A percentile compares a stretch with the other conserved stretches of the same genome.
Evolutionary conservation across 306 rosid genomes (phyloP).

Genomic region (Lathyrus tuberosus): DNA sequence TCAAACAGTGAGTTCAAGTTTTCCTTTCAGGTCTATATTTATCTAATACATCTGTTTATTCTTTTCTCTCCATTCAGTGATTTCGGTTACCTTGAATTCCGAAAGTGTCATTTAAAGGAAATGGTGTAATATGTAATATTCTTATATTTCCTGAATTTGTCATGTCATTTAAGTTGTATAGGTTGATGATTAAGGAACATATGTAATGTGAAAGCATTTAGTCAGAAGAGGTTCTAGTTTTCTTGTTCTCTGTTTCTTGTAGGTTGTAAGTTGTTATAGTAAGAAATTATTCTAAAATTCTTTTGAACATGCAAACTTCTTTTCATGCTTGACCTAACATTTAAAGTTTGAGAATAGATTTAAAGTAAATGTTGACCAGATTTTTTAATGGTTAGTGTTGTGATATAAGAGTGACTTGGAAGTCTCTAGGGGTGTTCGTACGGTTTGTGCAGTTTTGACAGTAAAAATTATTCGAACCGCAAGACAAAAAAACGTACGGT

Average conservation of each 20-base stretch:
- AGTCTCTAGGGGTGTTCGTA: too few relatives aligned
- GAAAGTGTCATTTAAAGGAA: conserved; percentile 32
- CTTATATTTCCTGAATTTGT: conserved; percentile 22
- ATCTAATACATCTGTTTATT: conserved; percentile 23
- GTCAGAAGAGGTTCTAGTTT: conserved; percentile 22
- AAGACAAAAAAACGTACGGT: too few relatives aligned
- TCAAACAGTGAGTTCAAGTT: conserved; percentile 36
- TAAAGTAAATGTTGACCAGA: background rate
- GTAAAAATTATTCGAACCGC: too few relatives aligned
- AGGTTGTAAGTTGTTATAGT: conserved; percentile 3
- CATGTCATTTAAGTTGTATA: conserved; percentile 4
- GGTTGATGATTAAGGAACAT: background rate
- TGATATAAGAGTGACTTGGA: too few relatives aligned
- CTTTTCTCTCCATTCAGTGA: conserved; percentile 36
- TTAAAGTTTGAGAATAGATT: too few relatives aligned
- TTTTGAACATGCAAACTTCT: conserved; percentile 13
- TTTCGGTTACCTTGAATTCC: conserved; percentile 26
- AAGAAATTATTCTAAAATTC: conserved; percentile 16
- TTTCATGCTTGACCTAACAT: conserved; percentile 4
- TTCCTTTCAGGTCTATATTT: conserved; percentile 30
- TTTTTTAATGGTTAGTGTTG: background rate
- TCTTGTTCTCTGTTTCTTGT: conserved; percentile 23
- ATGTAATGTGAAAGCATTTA: conserved; percentile 6
- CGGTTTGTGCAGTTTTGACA: too few relatives aligned
- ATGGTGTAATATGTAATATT: conserved; percentile 33